Conservation (phyloP, 768 basidiomycete genomes). For the Psilocybe sp. region DNA sequence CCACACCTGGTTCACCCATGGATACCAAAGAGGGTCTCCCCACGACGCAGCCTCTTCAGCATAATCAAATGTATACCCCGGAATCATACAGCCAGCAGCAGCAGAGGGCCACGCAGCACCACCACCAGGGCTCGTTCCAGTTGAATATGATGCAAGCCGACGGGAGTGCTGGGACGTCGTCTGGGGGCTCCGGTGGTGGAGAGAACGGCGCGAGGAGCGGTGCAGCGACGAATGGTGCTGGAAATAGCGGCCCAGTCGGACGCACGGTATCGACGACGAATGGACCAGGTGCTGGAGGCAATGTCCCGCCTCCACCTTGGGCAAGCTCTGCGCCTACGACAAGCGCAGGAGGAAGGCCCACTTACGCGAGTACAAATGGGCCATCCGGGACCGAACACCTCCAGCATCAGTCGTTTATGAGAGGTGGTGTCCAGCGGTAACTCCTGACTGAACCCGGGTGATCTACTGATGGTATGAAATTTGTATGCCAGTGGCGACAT, state of each 20-base stretch:
- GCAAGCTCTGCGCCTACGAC: slow-evolving; percentile 15
- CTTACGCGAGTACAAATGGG: slow-evolving; percentile 17
- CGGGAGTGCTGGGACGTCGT: neutral
- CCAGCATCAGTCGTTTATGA: slow-evolving; percentile 36
- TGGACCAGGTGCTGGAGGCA: too few relatives aligned
- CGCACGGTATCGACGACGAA: too few relatives aligned
- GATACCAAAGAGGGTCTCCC: slow-evolving; percentile 19
- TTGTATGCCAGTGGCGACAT: too few relatives aligned
- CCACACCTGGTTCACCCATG: slow-evolving; percentile 27
- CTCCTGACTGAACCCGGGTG: too few relatives aligned
- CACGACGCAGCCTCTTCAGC: neutral
- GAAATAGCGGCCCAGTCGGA: too few relatives aligned
- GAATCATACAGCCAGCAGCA: neutral
- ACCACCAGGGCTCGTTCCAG: slow-evolving; percentile 63
- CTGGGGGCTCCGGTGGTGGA: too few relatives aligned
- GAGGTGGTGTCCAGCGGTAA: slow-evolving; percentile 23
- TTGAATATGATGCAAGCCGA: slow-evolving; percentile 31
- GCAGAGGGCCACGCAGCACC: slow-evolving; percentile 19
- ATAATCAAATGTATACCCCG: too few relatives aligned
- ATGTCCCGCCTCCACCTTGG: slow-evolving; percentile 26
- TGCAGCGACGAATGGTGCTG: too few relatives aligned
- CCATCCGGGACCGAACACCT: slow-evolving; percentile 26
- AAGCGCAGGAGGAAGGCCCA: too few relatives aligned
- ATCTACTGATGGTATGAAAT: too few relatives aligned
- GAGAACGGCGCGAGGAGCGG: too few relatives aligned